Conservation (phyloP, 2,329 filamentous ascomycete species). For the Alternaria dauci region DNA sequence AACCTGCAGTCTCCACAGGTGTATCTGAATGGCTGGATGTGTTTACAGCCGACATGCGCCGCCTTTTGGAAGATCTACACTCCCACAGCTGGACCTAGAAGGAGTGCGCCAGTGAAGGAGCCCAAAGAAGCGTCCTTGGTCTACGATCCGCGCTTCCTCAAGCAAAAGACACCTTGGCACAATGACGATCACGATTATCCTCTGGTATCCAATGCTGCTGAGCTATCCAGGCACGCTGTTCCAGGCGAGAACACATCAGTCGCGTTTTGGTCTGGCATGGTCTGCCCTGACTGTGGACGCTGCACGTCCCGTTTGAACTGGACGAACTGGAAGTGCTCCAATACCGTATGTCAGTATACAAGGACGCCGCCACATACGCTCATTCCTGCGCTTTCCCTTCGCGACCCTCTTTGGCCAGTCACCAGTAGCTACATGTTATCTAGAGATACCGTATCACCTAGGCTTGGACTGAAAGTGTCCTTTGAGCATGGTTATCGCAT, state of each 20-base stretch:
- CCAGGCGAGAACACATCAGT: constrained; percentile 60
- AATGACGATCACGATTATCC: constrained; percentile 51
- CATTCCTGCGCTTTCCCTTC: constrained; percentile 39
- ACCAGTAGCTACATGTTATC: constrained; percentile 44
- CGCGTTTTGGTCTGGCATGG: constrained; percentile 68
- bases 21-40: constrained; percentile 65
- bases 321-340: constrained; percentile 69
- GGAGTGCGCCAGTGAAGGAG: constrained; percentile 29
- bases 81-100: neutral
- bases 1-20: constrained; percentile 44
- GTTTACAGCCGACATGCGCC: constrained; percentile 61
- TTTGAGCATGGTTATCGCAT: constrained; percentile 55
- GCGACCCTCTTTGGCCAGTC: constrained; percentile 49
- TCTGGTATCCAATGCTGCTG: constrained; percentile 35
- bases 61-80: constrained; percentile 62
- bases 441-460: constrained; percentile 38
- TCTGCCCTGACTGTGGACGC: constrained; percentile 70
- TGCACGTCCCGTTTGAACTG: constrained; percentile 70
- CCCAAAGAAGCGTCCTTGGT: constrained; percentile 50
- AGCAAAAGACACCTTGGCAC: constrained; percentile 59
- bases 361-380: constrained; percentile 46
- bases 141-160: constrained; percentile 68
- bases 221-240: constrained; percentile 47
- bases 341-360: constrained; percentile 59
- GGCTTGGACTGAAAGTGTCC: constrained; percentile 44